phyloP scores from a whole-genome alignment of 2,329 filamentous ascomycete species.

The Verticillium dahliae region DNA sequence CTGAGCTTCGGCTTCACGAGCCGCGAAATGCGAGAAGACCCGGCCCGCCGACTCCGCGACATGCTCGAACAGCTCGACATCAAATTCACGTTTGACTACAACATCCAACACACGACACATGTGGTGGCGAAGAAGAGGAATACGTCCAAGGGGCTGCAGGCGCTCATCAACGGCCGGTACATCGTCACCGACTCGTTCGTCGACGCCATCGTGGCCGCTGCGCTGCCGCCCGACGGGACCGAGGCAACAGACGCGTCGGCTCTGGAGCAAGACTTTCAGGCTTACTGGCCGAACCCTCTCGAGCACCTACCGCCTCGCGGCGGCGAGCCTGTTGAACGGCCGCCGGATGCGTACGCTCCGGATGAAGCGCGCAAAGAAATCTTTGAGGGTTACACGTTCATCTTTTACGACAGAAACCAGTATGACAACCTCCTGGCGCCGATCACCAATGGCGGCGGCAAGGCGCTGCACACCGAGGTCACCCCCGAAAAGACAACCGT shows the following conservation, averaged over 20 bases:
- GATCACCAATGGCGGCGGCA: conserved; percentile 75
- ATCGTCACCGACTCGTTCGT: conserved; percentile 72
- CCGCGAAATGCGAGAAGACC: conserved; percentile 62
- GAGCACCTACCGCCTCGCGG: conserved; percentile 68
- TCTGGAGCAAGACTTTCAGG: conserved; percentile 75
- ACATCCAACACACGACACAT: conserved; percentile 69
- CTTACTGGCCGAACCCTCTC: conserved; percentile 69
- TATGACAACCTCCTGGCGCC: conserved; percentile 68
- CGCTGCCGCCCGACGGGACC: conserved; percentile 37
- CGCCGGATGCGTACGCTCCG: conserved; percentile 65
- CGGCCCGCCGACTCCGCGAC: conserved; percentile 54
- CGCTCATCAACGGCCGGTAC: conserved; percentile 71
- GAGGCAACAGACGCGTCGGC: conserved; percentile 44
- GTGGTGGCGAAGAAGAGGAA: conserved; percentile 87
- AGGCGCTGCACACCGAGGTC: conserved; percentile 64
- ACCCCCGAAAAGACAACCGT: conserved; percentile 56
- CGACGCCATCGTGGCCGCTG: conserved; percentile 60
- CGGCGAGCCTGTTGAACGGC: conserved; percentile 66
- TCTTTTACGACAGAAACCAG: conserved; percentile 75
- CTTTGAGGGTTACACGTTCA: conserved; percentile 82
- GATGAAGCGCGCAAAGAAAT: conserved; percentile 59
- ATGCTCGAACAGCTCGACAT: conserved; percentile 80
- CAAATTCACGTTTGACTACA: conserved; percentile 72
- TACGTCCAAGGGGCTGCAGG: conserved; percentile 79
- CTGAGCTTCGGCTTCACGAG: conserved; percentile 73